These are phyloP conservation scores for Yamadazyma paraphyllophila DNA, from an alignment of 805 yeast species.

Conservation along the genomic window DNA sequence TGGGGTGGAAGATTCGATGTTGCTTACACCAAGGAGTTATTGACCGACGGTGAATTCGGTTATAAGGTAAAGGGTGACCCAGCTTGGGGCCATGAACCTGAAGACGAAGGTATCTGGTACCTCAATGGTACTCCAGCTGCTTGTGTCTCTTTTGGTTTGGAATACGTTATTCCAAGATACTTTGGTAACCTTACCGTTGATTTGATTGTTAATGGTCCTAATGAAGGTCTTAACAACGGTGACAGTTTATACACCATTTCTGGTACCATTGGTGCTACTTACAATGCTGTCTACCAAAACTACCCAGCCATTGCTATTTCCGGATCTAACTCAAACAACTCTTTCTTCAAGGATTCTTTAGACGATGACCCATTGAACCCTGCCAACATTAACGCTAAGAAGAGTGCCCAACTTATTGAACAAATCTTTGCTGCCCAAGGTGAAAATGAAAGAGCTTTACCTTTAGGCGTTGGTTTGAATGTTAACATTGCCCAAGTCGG, in stretches of 20 bases:
- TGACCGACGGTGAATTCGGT: slow-evolving; percentile 43
- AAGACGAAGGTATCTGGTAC: slow-evolving; percentile 44
- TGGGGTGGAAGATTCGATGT: slow-evolving; percentile 52
- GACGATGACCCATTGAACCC: slow-evolving; percentile 40
- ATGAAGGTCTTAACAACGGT: slow-evolving; percentile 50
- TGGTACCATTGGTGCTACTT: slow-evolving; percentile 54
- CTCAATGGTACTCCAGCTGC: slow-evolving; percentile 58
- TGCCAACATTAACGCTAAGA: slow-evolving; percentile 44
- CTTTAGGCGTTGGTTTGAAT: slow-evolving; percentile 45
- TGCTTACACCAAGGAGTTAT: slow-evolving; percentile 32
- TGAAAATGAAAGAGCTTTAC: slow-evolving; percentile 36
- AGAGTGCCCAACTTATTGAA: slow-evolving; percentile 39
- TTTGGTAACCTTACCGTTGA: slow-evolving; percentile 45
- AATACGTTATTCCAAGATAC: slow-evolving; percentile 45
- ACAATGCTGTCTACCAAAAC: slow-evolving; percentile 47
- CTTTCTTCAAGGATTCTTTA: slow-evolving; percentile 46
- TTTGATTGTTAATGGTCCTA: slow-evolving; percentile 52
- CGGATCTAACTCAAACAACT: slow-evolving; percentile 49
- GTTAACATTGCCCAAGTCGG: slow-evolving; percentile 51
- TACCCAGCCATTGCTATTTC: slow-evolving; percentile 51
- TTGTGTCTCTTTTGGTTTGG: slow-evolving; percentile 48
- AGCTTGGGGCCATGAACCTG: slow-evolving; percentile 51
- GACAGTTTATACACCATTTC: slow-evolving; percentile 40
- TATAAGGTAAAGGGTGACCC: slow-evolving; percentile 49
- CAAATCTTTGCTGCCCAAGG: slow-evolving; percentile 38